Percentiles rank a stretch among this genome's conserved stretches.
phyloP scores from a whole-genome alignment of 352 stramenopile species.

The Globisporangium middletonii region DNA sequence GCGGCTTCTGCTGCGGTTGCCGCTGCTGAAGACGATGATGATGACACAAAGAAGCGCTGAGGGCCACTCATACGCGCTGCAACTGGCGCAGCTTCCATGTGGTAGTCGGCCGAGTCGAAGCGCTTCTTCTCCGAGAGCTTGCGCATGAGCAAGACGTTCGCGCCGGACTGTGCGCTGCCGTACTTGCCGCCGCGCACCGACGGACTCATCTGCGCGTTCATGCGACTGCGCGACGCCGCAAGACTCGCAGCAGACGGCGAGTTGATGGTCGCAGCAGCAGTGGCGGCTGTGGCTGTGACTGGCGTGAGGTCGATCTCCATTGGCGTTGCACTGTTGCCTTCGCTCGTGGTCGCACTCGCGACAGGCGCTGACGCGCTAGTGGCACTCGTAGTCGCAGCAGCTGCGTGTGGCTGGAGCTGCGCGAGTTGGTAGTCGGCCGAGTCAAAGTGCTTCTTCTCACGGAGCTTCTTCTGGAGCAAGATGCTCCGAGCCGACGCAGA shows the following conservation, averaged over 20 bases:
- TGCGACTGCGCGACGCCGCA: constrained; percentile 9
- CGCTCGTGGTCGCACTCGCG: constrained; percentile 1
- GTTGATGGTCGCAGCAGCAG: constrained; percentile 19
- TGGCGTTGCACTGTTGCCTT: constrained; percentile 10
- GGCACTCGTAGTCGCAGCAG: constrained; percentile 3
- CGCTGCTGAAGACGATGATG: too few relatives aligned
- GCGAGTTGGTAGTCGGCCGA: constrained; percentile 75
- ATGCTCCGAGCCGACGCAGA: constrained; percentile 52
- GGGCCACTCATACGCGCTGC: background rate
- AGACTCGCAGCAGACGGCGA: constrained; percentile 38
- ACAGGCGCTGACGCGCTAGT: background rate
- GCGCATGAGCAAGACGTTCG: constrained; percentile 27
- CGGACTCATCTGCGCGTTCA: constrained; percentile 54
- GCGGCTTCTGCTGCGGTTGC: background rate
- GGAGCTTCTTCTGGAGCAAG: constrained; percentile 66
- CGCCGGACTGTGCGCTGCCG: constrained; percentile 20
- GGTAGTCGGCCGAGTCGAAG: constrained; percentile 32
- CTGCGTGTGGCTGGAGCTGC: constrained; percentile 8
- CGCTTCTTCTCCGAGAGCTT: constrained; percentile 32
- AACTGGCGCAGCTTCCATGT: constrained; percentile 15
- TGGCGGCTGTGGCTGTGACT: constrained; percentile 5
- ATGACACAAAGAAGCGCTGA: constrained; percentile 4
- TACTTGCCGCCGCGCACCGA: constrained; percentile 39
- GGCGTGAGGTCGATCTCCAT: constrained; percentile 26
- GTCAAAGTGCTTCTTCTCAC: constrained; percentile 66